Percentiles rank a stretch among this genome's conserved stretches.
Evolutionary conservation across 1,284 basidiomycete genomes (phyloP).

Genomic region (Apiotrichum sp.): DNA sequence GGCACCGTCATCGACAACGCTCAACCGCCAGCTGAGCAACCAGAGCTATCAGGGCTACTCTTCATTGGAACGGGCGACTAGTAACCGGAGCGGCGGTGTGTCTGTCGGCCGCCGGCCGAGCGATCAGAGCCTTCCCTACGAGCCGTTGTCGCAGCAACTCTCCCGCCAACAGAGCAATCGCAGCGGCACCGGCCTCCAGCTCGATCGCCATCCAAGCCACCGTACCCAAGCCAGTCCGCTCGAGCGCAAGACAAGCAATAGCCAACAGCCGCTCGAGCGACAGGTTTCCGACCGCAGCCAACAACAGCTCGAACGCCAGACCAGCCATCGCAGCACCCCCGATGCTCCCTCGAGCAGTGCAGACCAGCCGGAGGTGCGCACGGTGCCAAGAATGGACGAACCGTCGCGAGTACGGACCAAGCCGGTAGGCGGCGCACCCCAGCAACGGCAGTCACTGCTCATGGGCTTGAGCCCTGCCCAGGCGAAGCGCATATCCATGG

Average conservation of each 20-base stretch:
- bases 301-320: not conserved
- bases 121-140: not conserved
- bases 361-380: not conserved
- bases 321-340: not conserved
- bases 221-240: not conserved
- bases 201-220: not conserved
- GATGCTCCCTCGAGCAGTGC: no score
- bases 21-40: not conserved
- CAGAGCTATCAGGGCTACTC: not conserved
- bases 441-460: constrained; percentile 32
- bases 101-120: not conserved
- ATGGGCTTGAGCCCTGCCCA: constrained; percentile 32
- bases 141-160: no score
- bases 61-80: not conserved
- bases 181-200: no score
- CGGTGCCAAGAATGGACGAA: not conserved
- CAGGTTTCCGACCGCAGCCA: not conserved
- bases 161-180: no score
- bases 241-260: not conserved
- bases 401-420: not conserved
- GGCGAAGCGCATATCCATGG: constrained; percentile 38
- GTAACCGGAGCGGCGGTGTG: not conserved
- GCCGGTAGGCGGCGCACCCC: not conserved
- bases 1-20: not conserved
- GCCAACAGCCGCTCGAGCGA: not conserved